Percentiles rank a stretch among this genome's conserved stretches.
Evolutionary conservation across 768 basidiomycete genomes (phyloP).

Genomic region (Podaxis sp.): DNA sequence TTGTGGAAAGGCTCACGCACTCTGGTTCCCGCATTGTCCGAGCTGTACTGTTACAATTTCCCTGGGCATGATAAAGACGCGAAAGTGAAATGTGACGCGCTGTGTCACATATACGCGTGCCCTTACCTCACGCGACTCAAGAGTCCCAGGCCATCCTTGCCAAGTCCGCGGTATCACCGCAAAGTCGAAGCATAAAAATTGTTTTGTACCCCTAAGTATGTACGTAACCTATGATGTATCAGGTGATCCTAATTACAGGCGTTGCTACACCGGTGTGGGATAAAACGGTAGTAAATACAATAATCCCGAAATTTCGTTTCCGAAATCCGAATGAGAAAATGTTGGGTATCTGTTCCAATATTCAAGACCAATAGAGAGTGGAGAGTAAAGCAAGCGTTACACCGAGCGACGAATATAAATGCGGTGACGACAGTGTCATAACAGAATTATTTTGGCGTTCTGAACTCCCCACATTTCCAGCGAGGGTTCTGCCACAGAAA

Average conservation of each 20-base stretch:
- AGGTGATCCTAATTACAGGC: background rate
- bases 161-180: background rate
- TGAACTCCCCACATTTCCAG: constrained; percentile 1
- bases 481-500: constrained; percentile 33
- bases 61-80: constrained; percentile 58
- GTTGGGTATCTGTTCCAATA: background rate
- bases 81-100: background rate
- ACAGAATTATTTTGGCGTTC: constrained; percentile 1
- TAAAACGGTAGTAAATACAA: background rate
- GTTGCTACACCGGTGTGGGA: background rate
- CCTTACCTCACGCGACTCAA: background rate
- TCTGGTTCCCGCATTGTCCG: constrained; percentile 93
- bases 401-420: background rate
- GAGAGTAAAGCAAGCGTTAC: background rate
- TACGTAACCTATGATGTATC: background rate
- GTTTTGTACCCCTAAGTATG: too few relatives aligned
- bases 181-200: background rate
- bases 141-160: too few relatives aligned
- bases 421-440: background rate
- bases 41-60: constrained; percentile 84
- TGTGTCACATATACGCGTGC: constrained; percentile 5
- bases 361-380: background rate
- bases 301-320: too few relatives aligned
- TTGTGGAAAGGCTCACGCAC: constrained; percentile 35
- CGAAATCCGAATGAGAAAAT: background rate